Evolutionary conservation across 257 asterid species (phyloP), one percentile per base, ranked within the genome.

Genomic region (Solanum habrochaites): DNA sequence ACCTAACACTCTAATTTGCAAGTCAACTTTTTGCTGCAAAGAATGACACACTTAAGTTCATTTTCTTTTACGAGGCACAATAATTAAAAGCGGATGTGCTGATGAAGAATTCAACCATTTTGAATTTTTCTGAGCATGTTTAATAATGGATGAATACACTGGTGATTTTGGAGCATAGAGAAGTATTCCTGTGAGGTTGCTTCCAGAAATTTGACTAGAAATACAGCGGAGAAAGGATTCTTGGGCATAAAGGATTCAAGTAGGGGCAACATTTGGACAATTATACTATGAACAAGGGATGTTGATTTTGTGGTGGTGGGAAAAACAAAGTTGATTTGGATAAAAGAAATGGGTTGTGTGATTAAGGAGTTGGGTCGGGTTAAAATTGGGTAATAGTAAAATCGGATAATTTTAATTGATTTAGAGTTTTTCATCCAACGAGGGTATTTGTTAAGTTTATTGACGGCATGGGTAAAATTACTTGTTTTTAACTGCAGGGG

Each of bases 1-100:
- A 31, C 90, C 89, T 56, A 87, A 85, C 27, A 86, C 85, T 49
- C 91, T 74, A 69, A 90, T 75, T 40, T 90, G 86, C 29, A 80
- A 29, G 2, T 88, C 92, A 74, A 29, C 18, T 4, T 23, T 18
- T 81, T 88, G 89, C 86, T 67, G 81, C 90, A 88, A 7, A 85
- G 77, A 85, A 90, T 82, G 11, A 67, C 40, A 62, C 62, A 56
- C 11, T 73, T 72, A 16, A 88, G 75, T 14, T 90, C 90, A 11
- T 21, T 7, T n/a, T 87, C 89, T 39, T 39, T 13, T 23, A 1
- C 21, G 40, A 18, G 91, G 90, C 32, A 83, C 14, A 13, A 60
- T 23, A 32, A 88, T 88, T 20, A 81, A 85, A 12, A 42, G 20
- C 27, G 91, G 91, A 8, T 87, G 84, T 21, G 87, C 88, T 11